These are phyloP conservation scores for Didymella exigua DNA, from an alignment of 2,329 filamentous ascomycete species.

Conservation along the genomic window DNA sequence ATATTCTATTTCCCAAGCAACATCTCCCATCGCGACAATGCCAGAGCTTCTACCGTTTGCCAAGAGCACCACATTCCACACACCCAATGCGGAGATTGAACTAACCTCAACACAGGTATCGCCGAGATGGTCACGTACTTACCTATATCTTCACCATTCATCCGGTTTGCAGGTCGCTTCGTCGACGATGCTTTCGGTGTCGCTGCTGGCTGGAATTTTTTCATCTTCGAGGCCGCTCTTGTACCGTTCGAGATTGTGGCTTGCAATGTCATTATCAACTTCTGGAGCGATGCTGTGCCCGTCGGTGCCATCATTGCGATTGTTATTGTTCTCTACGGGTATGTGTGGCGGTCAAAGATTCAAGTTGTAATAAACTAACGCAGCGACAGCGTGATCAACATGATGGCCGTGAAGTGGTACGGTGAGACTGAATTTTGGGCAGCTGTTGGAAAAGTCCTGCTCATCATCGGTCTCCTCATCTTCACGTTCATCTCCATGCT, in stretches of 20 bases:
- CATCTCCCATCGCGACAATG: constrained; percentile 29
- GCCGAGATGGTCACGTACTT: constrained; percentile 79
- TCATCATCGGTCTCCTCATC: constrained; percentile 54
- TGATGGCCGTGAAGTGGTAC: constrained; percentile 62
- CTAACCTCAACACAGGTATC: constrained; percentile 53
- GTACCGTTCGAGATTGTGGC: constrained; percentile 70
- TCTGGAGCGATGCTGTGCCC: constrained; percentile 62
- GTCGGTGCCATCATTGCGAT: constrained; percentile 67
- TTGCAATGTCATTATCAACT: constrained; percentile 50
- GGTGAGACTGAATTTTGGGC: constrained; percentile 72
- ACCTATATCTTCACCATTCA: constrained; percentile 78
- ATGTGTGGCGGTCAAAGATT: constrained; percentile 36
- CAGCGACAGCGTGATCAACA: constrained; percentile 61
- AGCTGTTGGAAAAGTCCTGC: constrained; percentile 62
- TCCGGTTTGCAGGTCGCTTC: constrained; percentile 75
- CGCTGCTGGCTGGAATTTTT: constrained; percentile 76
- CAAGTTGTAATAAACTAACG: not conserved
- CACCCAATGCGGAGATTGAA: constrained; percentile 14
- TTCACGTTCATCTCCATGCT: constrained; percentile 82
- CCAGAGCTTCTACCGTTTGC: constrained; percentile 19
- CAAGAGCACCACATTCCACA: constrained; percentile 22
- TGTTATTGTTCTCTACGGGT: constrained; percentile 63
- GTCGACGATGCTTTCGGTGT: constrained; percentile 78
- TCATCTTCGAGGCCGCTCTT: constrained; percentile 70
- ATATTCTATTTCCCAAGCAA: constrained; percentile 25